These are phyloP conservation scores for Sporothrix mexicana DNA, from an alignment of 2,329 filamentous ascomycete species.

Conservation along the genomic window DNA sequence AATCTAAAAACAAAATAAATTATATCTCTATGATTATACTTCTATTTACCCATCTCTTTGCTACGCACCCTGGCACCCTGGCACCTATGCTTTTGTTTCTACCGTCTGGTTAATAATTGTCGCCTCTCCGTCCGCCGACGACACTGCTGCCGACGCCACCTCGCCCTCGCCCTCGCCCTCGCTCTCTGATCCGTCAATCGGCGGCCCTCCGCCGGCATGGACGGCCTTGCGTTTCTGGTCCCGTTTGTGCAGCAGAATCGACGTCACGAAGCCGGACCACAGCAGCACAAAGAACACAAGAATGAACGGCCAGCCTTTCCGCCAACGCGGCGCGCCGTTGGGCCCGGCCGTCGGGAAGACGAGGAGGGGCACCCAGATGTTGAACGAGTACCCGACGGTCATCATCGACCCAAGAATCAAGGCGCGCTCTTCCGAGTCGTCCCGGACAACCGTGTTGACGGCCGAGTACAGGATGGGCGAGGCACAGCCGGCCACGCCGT, in stretches of 20 bases:
- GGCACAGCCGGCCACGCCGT: constrained; percentile 48
- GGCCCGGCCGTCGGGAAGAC: constrained; percentile 51
- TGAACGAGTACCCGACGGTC: constrained; percentile 54
- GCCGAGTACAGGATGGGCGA: constrained; percentile 53
- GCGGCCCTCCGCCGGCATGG: background rate
- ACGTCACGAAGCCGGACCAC: constrained; percentile 50
- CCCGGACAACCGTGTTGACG: constrained; percentile 51
- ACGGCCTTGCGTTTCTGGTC: constrained; percentile 26
- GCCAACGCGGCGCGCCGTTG: constrained; percentile 54
- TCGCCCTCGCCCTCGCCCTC: background rate
- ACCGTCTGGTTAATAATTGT: background rate
- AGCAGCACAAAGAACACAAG: constrained; percentile 54
- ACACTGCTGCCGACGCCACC: background rate
- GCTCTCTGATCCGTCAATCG: constrained; percentile 1
- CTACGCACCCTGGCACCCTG: too few species aligned
- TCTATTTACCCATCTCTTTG: background rate
- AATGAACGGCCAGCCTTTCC: constrained; percentile 55
- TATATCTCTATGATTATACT: background rate
- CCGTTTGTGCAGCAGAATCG: constrained; percentile 46
- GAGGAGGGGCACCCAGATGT: constrained; percentile 53
- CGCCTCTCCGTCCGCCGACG: constrained; percentile 17
- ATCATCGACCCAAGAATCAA: constrained; percentile 53
- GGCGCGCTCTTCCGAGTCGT: constrained; percentile 50
- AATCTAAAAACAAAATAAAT: background rate
- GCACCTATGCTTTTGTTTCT: background rate